Conservation (phyloP, 805 yeast genomes). For the Pichia phayaonensis region DNA sequence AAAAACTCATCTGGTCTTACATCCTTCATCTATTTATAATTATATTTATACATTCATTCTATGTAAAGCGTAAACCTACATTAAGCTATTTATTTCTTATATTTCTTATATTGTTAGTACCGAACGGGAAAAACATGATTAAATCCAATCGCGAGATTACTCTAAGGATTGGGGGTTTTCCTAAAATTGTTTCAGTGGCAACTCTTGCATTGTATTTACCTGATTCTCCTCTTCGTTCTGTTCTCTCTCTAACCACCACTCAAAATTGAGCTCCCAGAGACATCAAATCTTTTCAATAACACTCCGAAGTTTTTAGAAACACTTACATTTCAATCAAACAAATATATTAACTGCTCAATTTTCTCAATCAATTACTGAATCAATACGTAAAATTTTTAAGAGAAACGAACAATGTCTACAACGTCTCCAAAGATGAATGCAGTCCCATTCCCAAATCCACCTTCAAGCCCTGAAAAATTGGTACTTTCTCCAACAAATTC, state of each 20-base stretch:
- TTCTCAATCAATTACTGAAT: too few relatives aligned
- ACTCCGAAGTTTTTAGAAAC: not conserved
- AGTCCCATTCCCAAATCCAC: conserved; percentile 25
- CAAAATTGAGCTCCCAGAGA: not conserved
- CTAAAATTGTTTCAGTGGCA: not conserved
- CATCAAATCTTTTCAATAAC: too few relatives aligned
- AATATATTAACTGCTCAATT: too few relatives aligned
- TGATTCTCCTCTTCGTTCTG: not conserved
- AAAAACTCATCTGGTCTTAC: not conserved
- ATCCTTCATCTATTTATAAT: not conserved
- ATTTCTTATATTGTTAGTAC: too few relatives aligned
- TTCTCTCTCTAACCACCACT: not conserved
- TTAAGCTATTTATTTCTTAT: not conserved
- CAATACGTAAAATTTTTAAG: too few relatives aligned
- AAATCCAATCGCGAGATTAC: not conserved
- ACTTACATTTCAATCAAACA: not conserved
- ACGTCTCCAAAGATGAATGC: conserved; percentile 12
- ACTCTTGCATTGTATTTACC: too few relatives aligned
- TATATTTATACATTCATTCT: not conserved
- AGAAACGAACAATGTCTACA: conserved; percentile 7
- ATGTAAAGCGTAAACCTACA: not conserved
- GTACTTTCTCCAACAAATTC: conserved; percentile 30
- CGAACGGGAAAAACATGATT: not conserved
- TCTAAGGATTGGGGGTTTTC: too few relatives aligned
- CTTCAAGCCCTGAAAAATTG: conserved; percentile 28